Conservation (phyloP, 1,284 basidiomycete genomes). For the Ceratobasidium sp. region DNA sequence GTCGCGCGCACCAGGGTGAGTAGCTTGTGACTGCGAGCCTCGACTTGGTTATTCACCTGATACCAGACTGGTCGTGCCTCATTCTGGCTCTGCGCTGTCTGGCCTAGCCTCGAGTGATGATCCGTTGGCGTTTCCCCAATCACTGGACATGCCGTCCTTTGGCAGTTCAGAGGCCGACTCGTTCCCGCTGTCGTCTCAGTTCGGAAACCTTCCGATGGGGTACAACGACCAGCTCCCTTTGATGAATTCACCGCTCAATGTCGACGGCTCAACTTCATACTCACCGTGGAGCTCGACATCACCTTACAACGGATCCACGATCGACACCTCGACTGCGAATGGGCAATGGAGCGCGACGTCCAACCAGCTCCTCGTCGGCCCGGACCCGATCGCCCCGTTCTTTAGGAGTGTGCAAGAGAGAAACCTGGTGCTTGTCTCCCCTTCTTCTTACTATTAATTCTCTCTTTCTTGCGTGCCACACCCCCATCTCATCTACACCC, state of each 20-base stretch:
- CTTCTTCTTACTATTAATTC: constrained; percentile 45
- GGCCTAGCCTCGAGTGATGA: constrained; percentile 30
- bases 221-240: constrained; percentile 40
- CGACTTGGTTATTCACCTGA: neutral
- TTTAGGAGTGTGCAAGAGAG: constrained; percentile 64
- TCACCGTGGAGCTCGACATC: constrained; percentile 43
- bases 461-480: constrained; percentile 22
- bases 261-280: constrained; percentile 32
- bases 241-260: constrained; percentile 32
- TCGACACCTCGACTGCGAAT: constrained; percentile 51
- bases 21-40: constrained; percentile 1
- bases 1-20: constrained; percentile 43
- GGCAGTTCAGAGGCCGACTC: constrained; percentile 43
- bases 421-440: constrained; percentile 60
- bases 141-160: constrained; percentile 41
- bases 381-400: constrained; percentile 69
- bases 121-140: constrained; percentile 24
- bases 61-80: constrained; percentile 39
- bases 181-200: constrained; percentile 46
- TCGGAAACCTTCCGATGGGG: constrained; percentile 40
- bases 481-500: constrained; percentile 21
- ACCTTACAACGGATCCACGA: constrained; percentile 24
- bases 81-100: constrained; percentile 36
- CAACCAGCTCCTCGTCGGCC: constrained; percentile 46
- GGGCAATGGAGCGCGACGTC: constrained; percentile 61